Percentiles rank a stretch among this genome's conserved stretches.
These are phyloP conservation scores for Clitopilus passeckerianus DNA, from an alignment of 768 basidiomycete species.

Conservation along the genomic window DNA sequence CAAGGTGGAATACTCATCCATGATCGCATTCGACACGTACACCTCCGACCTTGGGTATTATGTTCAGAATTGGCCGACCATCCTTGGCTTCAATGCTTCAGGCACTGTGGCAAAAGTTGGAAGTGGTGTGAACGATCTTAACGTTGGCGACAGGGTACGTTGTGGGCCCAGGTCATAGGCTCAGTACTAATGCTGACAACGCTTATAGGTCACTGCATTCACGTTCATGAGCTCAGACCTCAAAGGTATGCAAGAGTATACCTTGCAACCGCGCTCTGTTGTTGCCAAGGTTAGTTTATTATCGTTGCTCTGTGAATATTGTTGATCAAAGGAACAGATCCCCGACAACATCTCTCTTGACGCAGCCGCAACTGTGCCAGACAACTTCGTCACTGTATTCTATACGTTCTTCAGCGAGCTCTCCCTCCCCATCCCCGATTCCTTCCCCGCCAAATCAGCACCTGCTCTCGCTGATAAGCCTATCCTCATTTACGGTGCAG, in stretches of 20 bases:
- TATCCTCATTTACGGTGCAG: slow-evolving; percentile 38
- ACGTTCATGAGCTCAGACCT: slow-evolving; percentile 5
- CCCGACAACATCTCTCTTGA: slow-evolving; percentile 33
- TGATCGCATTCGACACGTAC: slow-evolving; percentile 29
- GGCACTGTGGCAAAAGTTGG: slow-evolving; percentile 31
- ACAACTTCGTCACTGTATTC: slow-evolving; percentile 36
- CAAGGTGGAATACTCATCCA: slow-evolving; percentile 29
- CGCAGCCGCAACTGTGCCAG: slow-evolving; percentile 33
- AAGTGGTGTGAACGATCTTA: slow-evolving; percentile 20
- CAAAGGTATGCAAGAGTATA: slow-evolving; percentile 17
- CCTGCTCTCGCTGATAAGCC: slow-evolving; percentile 21
- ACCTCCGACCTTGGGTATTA: slow-evolving; percentile 23
- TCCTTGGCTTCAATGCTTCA: slow-evolving; percentile 29
- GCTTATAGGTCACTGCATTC: slow-evolving; percentile 11
- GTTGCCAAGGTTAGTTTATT: slow-evolving; percentile 26
- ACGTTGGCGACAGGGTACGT: slow-evolving; percentile 31
- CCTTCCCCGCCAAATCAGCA: slow-evolving; percentile 21
- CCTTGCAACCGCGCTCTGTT: slow-evolving; percentile 9
- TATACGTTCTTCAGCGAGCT: slow-evolving; percentile 32
- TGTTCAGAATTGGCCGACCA: slow-evolving; percentile 22
- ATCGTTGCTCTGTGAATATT: neutral
- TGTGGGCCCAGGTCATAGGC: too few relatives aligned
- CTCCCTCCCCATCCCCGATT: slow-evolving; percentile 23
- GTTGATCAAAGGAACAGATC: slow-evolving; percentile 22
- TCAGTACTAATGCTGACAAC: too few relatives aligned